phyloP scores from a whole-genome alignment of 73 alveolate species.

The Symbiodinium natans region DNA sequence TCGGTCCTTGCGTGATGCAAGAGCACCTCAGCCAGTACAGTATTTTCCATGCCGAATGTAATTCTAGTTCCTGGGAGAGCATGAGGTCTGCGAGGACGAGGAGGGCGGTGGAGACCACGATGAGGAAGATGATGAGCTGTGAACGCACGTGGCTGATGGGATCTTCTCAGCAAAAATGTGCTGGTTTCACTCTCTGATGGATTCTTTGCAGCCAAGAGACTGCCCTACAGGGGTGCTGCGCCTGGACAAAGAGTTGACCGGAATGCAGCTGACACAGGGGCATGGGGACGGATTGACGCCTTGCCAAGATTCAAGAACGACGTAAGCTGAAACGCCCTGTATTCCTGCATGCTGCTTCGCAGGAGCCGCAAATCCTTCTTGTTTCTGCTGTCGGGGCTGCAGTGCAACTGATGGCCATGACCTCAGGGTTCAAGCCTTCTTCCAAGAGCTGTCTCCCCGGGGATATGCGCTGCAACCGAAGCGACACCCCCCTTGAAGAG shows the following conservation, averaged over 20 bases:
- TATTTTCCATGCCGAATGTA: too few relatives aligned
- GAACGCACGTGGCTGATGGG: background rate
- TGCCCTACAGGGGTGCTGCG: background rate
- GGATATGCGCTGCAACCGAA: background rate
- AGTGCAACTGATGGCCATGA: constrained; percentile 9
- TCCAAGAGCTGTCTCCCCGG: too few relatives aligned
- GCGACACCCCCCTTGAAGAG: too few relatives aligned
- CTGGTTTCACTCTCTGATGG: background rate
- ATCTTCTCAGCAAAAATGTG: background rate
- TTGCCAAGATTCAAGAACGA: too few relatives aligned
- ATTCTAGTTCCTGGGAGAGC: too few relatives aligned
- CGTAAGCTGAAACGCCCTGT: too few relatives aligned
- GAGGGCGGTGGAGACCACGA: constrained; percentile 20
- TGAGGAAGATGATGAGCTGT: background rate
- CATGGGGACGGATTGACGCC: too few relatives aligned
- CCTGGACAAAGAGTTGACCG: background rate
- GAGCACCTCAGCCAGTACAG: too few relatives aligned
- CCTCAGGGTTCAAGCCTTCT: constrained; percentile 21
- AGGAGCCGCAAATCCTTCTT: constrained; percentile 36
- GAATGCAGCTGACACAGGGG: too few relatives aligned
- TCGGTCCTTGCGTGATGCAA: too few relatives aligned
- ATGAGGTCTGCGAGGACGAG: constrained; percentile 55
- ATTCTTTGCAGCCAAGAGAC: background rate
- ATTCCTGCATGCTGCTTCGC: too few relatives aligned
- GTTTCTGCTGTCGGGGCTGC: constrained; percentile 59